phyloP scores from a whole-genome alignment of 495 filamentous ascomycete species.

The Astrothelium subdiscretum region DNA sequence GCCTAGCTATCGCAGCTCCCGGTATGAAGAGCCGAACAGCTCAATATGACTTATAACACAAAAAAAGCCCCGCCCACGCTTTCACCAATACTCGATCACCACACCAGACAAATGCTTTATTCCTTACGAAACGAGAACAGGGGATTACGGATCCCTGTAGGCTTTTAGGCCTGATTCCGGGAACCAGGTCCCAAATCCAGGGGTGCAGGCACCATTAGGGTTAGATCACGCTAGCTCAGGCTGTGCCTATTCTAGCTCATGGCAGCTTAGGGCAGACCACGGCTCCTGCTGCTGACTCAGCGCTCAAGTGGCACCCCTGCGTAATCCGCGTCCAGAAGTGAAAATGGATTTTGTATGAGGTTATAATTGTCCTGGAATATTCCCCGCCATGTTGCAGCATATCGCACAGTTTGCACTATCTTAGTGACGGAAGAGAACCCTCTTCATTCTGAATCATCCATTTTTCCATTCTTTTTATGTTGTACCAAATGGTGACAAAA shows the following conservation, averaged over 20 bases:
- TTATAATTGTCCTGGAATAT: background rate
- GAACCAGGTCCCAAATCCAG: background rate
- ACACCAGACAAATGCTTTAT: background rate
- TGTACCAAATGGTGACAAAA: too few species aligned
- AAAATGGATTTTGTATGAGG: too few species aligned
- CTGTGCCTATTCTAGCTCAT: background rate
- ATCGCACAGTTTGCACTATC: too few species aligned
- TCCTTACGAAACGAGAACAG: background rate
- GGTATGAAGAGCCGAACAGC: background rate
- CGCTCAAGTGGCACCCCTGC: background rate
- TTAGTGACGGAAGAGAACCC: too few species aligned
- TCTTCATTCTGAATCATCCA: too few species aligned
- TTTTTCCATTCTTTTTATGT: too few species aligned
- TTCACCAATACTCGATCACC: background rate
- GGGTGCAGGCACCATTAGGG: too few species aligned
- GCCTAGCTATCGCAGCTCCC: background rate
- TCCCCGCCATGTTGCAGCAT: too few species aligned
- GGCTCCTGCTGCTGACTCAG: background rate
- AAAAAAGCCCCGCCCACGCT: background rate
- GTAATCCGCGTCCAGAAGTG: background rate
- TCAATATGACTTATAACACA: constrained; percentile 1
- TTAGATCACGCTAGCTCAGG: background rate
- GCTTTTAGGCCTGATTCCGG: background rate
- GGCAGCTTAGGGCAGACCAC: background rate
- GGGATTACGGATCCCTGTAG: background rate